Conservation (phyloP, 2,329 filamentous ascomycete species). For the Colletotrichum sp. region DNA sequence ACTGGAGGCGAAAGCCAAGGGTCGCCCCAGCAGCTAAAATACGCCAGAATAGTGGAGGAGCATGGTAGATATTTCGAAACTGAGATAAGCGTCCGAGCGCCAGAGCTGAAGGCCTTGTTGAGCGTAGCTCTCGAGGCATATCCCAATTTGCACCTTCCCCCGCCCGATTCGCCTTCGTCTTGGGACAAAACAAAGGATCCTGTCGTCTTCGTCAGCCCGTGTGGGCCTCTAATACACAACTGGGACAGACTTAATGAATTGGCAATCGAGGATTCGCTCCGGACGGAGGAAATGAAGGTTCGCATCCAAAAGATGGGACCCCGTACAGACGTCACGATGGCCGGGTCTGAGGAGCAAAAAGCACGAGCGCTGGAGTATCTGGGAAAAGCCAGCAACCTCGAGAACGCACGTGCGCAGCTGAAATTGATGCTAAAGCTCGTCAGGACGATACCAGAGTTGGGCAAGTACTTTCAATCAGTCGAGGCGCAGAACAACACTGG, state of each 20-base stretch:
- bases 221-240: neutral
- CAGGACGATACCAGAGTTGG: neutral
- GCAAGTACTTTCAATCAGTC: neutral
- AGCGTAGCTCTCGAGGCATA: neutral
- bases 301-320: neutral
- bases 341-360: neutral
- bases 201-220: neutral
- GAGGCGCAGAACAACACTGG: neutral
- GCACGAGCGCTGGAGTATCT: neutral
- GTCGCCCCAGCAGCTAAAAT: neutral
- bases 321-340: neutral
- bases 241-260: neutral
- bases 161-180: neutral
- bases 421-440: neutral
- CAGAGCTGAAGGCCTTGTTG: neutral
- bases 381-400: neutral
- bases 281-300: neutral
- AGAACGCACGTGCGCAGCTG: neutral
- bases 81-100: neutral
- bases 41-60: neutral
- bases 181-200: neutral
- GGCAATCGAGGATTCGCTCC: neutral
- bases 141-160: neutral
- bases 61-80: neutral
- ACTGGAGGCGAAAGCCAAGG: neutral